Evolutionary conservation across 306 rosid genomes (phyloP), one percentile per base, ranked within the genome.

Genomic region (Inga leiocalycina): DNA sequence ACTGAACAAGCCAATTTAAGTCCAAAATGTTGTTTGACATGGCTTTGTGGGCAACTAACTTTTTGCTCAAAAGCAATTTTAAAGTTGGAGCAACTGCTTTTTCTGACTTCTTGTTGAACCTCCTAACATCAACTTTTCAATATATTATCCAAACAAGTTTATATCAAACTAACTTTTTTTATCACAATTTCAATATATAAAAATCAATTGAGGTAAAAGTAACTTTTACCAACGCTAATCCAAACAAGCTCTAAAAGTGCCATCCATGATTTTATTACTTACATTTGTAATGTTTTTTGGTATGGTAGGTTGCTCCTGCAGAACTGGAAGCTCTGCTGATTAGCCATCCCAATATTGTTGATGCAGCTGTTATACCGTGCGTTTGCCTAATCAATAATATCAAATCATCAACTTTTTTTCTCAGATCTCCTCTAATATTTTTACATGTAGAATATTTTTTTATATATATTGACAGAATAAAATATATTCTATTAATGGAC

Each of bases 331-430:
- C 98, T 24, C 41, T 95, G 71, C 92, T 95, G 77, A 76, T 95
- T 77, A 88, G 94, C 66, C 98, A 95, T 81, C 87, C 98, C 6
- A 80, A 82, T 30, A 91, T 95, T 91, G 79, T 92, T 39, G 99
- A 95, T 85, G 91, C 97, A 48, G 99, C 98, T 2, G 96, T 95
- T 86, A 89, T 92, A 61, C 99, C 99, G 96, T 95, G 80, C 1
- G 93, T 85, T 65, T 12, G 19, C 75, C 75, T 76, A 41, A 10
- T 22, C 82, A 13, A 39, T 37, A 11, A 5, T 39, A 57, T 57
- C 30, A 20, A n/a, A 57, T 57, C 30, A 20, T 71, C 51, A 37
- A 37, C 8, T 39, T 6, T 20, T 71, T 80, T 62, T 79, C 75
- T 41, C 12, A 44, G 12, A 41, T 65, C 80, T 72, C 34, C n/a